Evolutionary conservation across 257 asterid genomes (phyloP).

Genomic region (Fraxinus excelsior): DNA sequence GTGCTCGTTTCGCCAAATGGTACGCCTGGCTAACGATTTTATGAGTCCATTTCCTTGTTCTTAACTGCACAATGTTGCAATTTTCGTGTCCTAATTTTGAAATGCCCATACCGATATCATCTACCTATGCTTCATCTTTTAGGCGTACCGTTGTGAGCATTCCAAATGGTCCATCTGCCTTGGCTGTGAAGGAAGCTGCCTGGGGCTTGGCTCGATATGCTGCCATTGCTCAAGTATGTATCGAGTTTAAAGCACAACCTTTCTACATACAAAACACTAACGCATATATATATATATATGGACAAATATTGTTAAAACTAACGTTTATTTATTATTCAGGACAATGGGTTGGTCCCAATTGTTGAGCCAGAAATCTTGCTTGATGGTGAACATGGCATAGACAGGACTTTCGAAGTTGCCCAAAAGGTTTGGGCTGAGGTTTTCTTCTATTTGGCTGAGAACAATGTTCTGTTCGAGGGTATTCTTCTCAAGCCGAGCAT

Average conservation of each 20-base stretch:
- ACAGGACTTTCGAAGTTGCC: slow-evolving; percentile 86
- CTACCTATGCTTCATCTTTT: not conserved
- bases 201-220: slow-evolving; percentile 99
- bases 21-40: not conserved
- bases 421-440: slow-evolving; percentile 87
- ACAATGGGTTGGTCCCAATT: slow-evolving; percentile 87
- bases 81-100: not conserved
- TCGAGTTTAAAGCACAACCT: not conserved
- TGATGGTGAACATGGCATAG: slow-evolving; percentile 86
- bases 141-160: slow-evolving; percentile 99
- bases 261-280: not conserved
- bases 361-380: slow-evolving; percentile 91
- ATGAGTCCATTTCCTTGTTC: not conserved
- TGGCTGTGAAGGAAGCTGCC: slow-evolving; percentile 98
- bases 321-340: slow-evolving; percentile 33
- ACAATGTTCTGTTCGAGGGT: slow-evolving; percentile 87
- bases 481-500: slow-evolving; percentile 93
- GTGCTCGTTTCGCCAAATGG: slow-evolving; percentile 98
- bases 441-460: slow-evolving; percentile 84
- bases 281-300: not conserved
- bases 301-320: not conserved
- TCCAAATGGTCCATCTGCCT: slow-evolving; percentile 91
- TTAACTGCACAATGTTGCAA: not conserved
- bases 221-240: slow-evolving; percentile 79
- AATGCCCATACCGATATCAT: not conserved